Percentiles rank a stretch among this genome's conserved stretches.
Conservation (phyloP, 2,329 filamentous ascomycete species). For the Alternaria consortialis region DNA sequence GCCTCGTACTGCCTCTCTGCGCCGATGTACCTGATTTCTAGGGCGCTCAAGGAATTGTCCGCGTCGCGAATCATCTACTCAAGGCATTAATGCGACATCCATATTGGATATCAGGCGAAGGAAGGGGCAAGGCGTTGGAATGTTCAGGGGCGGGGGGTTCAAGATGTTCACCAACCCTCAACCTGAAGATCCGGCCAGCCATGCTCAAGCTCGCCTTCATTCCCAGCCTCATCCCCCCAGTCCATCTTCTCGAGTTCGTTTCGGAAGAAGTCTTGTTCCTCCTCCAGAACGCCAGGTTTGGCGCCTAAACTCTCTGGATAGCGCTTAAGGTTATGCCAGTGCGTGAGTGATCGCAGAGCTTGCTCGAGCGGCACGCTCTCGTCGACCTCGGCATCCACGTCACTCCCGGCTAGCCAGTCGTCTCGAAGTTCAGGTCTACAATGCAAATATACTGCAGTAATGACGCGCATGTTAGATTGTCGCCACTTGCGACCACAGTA, state of each 20-base stretch:
- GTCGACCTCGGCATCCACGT: conserved; percentile 93
- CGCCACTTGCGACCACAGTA: conserved; percentile 99
- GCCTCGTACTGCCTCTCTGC: conserved; percentile 10
- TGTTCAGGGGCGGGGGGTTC: conserved; percentile 4
- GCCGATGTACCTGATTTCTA: conserved; percentile 4
- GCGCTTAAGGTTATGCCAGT: conserved; percentile 89
- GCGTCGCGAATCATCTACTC: conserved; percentile 13
- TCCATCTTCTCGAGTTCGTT: conserved; percentile 62
- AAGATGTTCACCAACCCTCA: conserved; percentile 41
- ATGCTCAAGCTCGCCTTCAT: conserved; percentile 36
- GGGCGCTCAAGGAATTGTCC: conserved; percentile 2
- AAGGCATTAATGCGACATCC: conserved; percentile 13
- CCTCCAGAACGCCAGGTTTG: conserved; percentile 50
- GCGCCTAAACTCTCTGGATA: conserved; percentile 81
- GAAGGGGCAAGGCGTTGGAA: neutral
- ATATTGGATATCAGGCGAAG: neutral
- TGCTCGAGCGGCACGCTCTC: conserved; percentile 92
- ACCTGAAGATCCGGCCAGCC: conserved; percentile 37
- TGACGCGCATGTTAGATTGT: conserved; percentile 97
- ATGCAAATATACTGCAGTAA: conserved; percentile 94
- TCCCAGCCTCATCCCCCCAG: conserved; percentile 43
- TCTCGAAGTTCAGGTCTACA: conserved; percentile 91
- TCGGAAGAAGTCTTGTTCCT: conserved; percentile 60
- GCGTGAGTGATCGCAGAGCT: conserved; percentile 84
- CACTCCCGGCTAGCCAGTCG: conserved; percentile 91